These are phyloP conservation scores for Jacaranda mimosifolia DNA, from an alignment of 257 asterid species.

Conservation along the genomic window DNA sequence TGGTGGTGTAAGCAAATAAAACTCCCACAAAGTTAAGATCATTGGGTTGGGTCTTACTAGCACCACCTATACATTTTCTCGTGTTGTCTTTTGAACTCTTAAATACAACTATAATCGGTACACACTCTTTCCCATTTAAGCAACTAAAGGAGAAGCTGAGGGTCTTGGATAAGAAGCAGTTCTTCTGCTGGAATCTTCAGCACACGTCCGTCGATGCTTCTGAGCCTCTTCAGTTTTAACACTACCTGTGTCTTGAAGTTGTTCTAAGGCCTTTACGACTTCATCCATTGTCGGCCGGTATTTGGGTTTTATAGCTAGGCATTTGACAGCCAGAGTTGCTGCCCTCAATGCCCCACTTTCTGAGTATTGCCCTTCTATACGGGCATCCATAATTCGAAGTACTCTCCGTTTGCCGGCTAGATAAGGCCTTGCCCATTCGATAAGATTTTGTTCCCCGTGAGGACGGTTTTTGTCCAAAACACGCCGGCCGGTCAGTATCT, in stretches of 20 bases:
- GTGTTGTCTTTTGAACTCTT: slow-evolving; percentile 23
- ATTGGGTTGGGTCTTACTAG: too few relatives aligned
- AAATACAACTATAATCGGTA: slow-evolving; percentile 10
- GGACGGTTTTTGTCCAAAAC: slow-evolving; percentile 76
- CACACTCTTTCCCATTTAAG: slow-evolving; percentile 34
- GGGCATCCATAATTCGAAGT: slow-evolving; percentile 62
- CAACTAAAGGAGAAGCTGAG: slow-evolving; percentile 47
- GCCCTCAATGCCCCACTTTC: slow-evolving; percentile 52
- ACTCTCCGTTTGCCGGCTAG: slow-evolving; percentile 63
- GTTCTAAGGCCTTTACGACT: slow-evolving; percentile 65
- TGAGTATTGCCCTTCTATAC: slow-evolving; percentile 69
- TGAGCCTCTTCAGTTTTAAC: slow-evolving; percentile 50
- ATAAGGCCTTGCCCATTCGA: slow-evolving; percentile 76
- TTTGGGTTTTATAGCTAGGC: slow-evolving; percentile 60
- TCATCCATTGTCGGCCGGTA: slow-evolving; percentile 65
- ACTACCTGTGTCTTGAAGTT: slow-evolving; percentile 57
- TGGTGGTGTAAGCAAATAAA: slow-evolving; percentile 32
- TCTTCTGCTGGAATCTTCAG: slow-evolving; percentile 43
- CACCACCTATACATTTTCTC: slow-evolving; percentile 19
- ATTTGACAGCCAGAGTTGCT: slow-evolving; percentile 61
- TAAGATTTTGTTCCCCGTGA: slow-evolving; percentile 69
- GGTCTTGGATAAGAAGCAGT: slow-evolving; percentile 64
- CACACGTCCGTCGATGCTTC: slow-evolving; percentile 40
- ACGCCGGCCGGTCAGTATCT: slow-evolving; percentile 69
- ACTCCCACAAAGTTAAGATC: neutral